Evolutionary conservation across 2,329 filamentous ascomycete genomes (phyloP).

Genomic region (Diaporthe citriasiana): DNA sequence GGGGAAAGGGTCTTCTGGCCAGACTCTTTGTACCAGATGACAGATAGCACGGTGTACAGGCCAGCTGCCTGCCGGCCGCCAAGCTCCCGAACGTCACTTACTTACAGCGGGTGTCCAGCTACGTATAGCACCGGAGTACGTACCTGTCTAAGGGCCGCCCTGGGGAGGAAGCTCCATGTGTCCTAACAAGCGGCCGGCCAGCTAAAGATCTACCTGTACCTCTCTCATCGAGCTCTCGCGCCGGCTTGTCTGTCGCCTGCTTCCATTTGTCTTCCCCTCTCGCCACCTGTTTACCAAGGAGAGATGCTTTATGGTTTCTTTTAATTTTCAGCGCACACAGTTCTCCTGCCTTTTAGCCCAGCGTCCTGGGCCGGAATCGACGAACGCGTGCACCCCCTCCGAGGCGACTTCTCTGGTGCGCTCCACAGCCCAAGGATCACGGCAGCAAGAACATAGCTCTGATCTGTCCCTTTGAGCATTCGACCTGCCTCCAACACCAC

Average conservation of each 20-base stretch:
- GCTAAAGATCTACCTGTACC: slow-evolving; percentile 23
- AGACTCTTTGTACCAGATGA: neutral
- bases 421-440: neutral
- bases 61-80: slow-evolving; percentile 39
- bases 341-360: slow-evolving; percentile 13
- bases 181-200: slow-evolving; percentile 30
- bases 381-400: slow-evolving; percentile 26
- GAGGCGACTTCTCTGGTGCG: slow-evolving; percentile 15
- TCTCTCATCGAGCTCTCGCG: slow-evolving; percentile 27
- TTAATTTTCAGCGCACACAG: neutral
- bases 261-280: slow-evolving; percentile 5
- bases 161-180: slow-evolving; percentile 41
- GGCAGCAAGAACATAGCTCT: slow-evolving; percentile 6
- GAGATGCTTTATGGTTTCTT: slow-evolving; percentile 16
- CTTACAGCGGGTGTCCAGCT: slow-evolving; percentile 2
- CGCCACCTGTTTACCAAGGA: slow-evolving; percentile 1
- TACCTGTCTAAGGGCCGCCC: slow-evolving; percentile 12
- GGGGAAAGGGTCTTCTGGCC: neutral
- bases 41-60: neutral
- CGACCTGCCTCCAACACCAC: neutral
- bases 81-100: slow-evolving; percentile 4
- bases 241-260: slow-evolving; percentile 13
- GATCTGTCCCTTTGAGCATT: slow-evolving; percentile 19
- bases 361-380: slow-evolving; percentile 25
- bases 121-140: neutral